Conservation (phyloP, 1,139 yeast genomes). For the Ogataea hybrid region DNA sequence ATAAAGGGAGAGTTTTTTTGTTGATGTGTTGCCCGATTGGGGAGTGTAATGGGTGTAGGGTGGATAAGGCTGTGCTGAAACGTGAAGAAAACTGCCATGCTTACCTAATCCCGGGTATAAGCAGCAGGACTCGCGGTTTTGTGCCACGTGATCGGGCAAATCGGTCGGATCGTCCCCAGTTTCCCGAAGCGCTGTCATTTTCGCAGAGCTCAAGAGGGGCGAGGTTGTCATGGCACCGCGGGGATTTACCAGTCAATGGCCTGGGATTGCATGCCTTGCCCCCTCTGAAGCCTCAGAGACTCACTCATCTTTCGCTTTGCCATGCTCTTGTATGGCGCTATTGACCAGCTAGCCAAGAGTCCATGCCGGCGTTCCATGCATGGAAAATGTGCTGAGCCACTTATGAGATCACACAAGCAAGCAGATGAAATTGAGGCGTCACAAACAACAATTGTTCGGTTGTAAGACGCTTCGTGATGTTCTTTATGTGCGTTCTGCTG, state of each 20-base stretch:
- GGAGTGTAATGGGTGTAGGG: slow-evolving; percentile 8
- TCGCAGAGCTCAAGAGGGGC: no score
- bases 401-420: neutral
- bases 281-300: no score
- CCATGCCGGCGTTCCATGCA: neutral
- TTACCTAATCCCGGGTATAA: no score
- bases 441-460: neutral
- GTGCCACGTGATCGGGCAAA: slow-evolving; percentile 1
- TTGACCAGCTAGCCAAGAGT: no score
- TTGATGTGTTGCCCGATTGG: slow-evolving; percentile 14
- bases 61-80: neutral
- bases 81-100: no score
- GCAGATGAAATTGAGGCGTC: neutral
- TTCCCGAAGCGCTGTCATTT: no score
- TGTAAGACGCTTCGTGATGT: neutral
- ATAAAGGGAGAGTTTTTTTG: slow-evolving; percentile 6
- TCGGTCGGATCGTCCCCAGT: neutral
- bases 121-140: no score
- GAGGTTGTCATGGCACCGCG: neutral
- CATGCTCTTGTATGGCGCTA: no score
- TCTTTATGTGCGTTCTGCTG: neutral
- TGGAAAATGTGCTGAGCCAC: slow-evolving; percentile 6
- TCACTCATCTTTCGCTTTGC: no score
- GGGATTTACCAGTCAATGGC: no score
- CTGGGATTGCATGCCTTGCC: no score